Percentiles rank a stretch among this genome's conserved stretches.
Evolutionary conservation across 177 flowering plant species (phyloP).

Genomic region (Telopea speciosissima): DNA sequence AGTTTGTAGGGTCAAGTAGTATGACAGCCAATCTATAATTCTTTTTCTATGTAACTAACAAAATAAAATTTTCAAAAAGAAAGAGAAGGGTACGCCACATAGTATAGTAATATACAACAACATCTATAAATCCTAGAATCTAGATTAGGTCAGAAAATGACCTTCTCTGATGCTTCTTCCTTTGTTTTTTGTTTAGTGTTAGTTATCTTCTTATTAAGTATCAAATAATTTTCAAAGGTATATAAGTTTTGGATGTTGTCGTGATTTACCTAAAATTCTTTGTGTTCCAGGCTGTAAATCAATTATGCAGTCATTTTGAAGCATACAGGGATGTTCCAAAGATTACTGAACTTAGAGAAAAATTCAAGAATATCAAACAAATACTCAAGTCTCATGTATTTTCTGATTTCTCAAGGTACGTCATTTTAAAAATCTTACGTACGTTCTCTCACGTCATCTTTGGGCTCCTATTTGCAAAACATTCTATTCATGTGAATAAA

Average conservation of each 20-base stretch:
- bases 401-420: slow-evolving; percentile 95
- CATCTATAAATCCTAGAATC: too few species aligned
- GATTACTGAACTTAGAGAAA: slow-evolving; percentile 90
- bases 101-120: too few species aligned
- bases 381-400: slow-evolving; percentile 94
- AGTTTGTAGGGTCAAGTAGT: too few species aligned
- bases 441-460: not conserved
- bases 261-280: slow-evolving; percentile 12
- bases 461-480: not conserved
- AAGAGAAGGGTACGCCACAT: too few species aligned
- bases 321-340: slow-evolving; percentile 92
- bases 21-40: too few species aligned
- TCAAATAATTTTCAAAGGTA: not conserved
- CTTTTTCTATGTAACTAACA: too few species aligned
- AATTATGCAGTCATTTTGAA: slow-evolving; percentile 93
- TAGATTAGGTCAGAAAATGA: too few species aligned
- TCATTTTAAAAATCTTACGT: not conserved
- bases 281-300: slow-evolving; percentile 90
- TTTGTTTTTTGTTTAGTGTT: not conserved
- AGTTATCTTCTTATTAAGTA: not conserved
- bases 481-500: not conserved
- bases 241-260: slow-evolving; percentile 5
- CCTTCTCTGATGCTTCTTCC: too few species aligned
- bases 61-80: too few species aligned
- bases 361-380: slow-evolving; percentile 93